These are phyloP conservation scores for Candida hungchunana DNA, from an alignment of 805 yeast genomes.

Conservation along the genomic window DNA sequence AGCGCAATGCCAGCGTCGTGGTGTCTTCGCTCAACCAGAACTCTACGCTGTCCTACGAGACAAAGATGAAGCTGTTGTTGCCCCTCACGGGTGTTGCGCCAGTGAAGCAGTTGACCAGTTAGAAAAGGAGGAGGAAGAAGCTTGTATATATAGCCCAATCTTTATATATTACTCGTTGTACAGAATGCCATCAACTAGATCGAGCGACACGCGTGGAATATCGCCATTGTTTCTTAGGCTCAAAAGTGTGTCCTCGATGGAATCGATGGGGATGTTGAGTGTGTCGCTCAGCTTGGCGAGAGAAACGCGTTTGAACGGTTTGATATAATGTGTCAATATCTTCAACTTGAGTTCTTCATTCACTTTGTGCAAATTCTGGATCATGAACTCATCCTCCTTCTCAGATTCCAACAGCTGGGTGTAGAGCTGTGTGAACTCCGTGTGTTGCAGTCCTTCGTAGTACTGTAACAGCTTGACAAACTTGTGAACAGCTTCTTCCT, in stretches of 20 bases:
- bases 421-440: slow-evolving; percentile 14
- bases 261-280: slow-evolving; percentile 16
- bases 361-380: slow-evolving; percentile 18
- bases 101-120: slow-evolving; percentile 22
- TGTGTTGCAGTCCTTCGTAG: slow-evolving; percentile 22
- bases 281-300: slow-evolving; percentile 16
- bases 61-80: slow-evolving; percentile 24
- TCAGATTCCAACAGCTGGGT: slow-evolving; percentile 9
- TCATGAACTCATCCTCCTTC: slow-evolving; percentile 17
- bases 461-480: slow-evolving; percentile 19
- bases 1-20: slow-evolving; percentile 25
- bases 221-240: slow-evolving; percentile 21
- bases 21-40: slow-evolving; percentile 26
- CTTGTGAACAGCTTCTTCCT: slow-evolving; percentile 19
- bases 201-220: slow-evolving; percentile 20
- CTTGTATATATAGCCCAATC: slow-evolving; percentile 1
- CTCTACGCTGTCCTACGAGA: slow-evolving; percentile 16
- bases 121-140: background rate
- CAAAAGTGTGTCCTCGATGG: slow-evolving; percentile 25
- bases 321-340: slow-evolving; percentile 26
- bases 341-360: slow-evolving; percentile 19
- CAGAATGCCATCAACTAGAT: slow-evolving; percentile 25
- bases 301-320: slow-evolving; percentile 25
- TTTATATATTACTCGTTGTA: slow-evolving; percentile 21
- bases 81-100: slow-evolving; percentile 28